Conservation (phyloP, 495 filamentous ascomycete genomes). For the Penicillium canescens region DNA sequence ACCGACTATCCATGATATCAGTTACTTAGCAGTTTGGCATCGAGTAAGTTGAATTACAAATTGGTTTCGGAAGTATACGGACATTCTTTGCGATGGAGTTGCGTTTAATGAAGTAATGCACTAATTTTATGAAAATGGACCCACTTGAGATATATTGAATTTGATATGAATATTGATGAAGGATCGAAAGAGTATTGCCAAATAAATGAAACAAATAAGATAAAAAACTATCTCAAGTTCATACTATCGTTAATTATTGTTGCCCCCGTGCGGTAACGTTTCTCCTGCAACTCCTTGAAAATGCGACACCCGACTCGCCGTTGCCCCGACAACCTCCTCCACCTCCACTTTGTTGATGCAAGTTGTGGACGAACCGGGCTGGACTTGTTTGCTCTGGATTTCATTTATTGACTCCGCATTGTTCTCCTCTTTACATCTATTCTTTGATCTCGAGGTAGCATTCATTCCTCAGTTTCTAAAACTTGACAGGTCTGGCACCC, state of each 20-base stretch:
- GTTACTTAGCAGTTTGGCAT: neutral
- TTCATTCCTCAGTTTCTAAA: conserved; percentile 4
- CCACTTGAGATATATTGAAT: neutral
- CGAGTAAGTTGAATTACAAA: too few species aligned
- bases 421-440: conserved; percentile 3
- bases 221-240: neutral
- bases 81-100: neutral
- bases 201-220: neutral
- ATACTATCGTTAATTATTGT: neutral
- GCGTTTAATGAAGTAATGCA: neutral
- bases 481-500: neutral
- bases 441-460: neutral
- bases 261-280: conserved; percentile 18
- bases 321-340: conserved; percentile 33
- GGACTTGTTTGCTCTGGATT: conserved; percentile 10
- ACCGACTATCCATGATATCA: neutral
- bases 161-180: neutral
- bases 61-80: neutral
- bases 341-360: conserved; percentile 29
- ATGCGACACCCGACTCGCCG: conserved; percentile 1
- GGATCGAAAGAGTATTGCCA: too few species aligned
- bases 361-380: conserved; percentile 15
- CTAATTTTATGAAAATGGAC: conserved; percentile 1
- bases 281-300: neutral
- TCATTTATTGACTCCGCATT: conserved; percentile 2